These are phyloP conservation scores for Artemisia annua DNA, from an alignment of 129 eudicot species.

Conservation along the genomic window DNA sequence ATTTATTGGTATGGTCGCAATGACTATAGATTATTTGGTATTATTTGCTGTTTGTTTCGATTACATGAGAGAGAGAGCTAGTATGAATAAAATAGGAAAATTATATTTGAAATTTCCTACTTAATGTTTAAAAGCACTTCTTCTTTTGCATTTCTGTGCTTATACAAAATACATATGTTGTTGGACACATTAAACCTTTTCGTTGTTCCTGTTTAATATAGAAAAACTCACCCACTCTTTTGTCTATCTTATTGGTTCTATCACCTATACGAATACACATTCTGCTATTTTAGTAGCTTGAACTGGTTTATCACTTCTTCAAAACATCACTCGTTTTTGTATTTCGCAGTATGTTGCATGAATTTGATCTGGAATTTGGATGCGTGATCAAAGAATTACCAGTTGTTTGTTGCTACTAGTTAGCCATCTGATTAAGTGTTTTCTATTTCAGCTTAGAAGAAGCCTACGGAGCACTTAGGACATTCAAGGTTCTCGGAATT, in stretches of 20 bases:
- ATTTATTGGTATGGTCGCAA: no score
- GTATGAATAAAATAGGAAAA: no score
- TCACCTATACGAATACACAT: background rate
- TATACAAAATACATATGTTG: no score
- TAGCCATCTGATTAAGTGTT: constrained; percentile 20
- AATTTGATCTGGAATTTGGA: background rate
- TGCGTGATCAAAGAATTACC: background rate
- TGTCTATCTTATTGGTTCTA: constrained; percentile 10
- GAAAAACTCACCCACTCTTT: background rate
- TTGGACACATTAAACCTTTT: background rate
- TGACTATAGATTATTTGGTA: no score
- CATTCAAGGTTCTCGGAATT: constrained; percentile 78
- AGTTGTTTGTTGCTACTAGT: constrained; percentile 9
- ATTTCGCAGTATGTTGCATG: background rate
- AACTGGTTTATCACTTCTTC: background rate
- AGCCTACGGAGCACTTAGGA: constrained; percentile 66
- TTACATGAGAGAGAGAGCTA: no score
- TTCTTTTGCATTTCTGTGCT: no score
- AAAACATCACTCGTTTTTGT: background rate
- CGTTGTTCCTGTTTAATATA: background rate
- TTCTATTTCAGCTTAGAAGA: constrained; percentile 68
- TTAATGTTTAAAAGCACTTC: no score
- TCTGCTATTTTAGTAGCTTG: no score
- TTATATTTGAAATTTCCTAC: no score
- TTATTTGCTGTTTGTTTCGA: no score